These are phyloP conservation scores for Citeromyces matritensis DNA, from an alignment of 805 yeast species.

Conservation along the genomic window DNA sequence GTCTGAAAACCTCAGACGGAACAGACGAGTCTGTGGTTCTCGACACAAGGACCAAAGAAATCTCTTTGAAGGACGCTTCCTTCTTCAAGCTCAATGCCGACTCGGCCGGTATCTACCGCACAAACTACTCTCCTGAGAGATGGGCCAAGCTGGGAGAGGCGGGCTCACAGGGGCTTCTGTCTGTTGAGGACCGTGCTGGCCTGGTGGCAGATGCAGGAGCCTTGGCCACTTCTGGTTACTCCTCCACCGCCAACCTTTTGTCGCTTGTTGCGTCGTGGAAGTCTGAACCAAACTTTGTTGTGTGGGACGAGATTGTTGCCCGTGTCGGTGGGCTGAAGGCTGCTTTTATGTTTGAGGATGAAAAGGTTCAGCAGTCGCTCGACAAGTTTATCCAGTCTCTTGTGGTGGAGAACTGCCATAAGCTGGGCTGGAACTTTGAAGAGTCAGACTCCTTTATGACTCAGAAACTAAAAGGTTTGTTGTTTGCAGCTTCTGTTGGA, in stretches of 20 bases:
- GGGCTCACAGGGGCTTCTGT: slow-evolving; percentile 38
- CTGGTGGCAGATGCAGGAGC: slow-evolving; percentile 70
- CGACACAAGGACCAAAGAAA: slow-evolving; percentile 21
- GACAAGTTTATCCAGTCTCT: slow-evolving; percentile 37
- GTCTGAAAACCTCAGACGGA: slow-evolving; percentile 43
- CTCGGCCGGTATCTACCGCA: slow-evolving; percentile 63
- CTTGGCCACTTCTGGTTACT: slow-evolving; percentile 55
- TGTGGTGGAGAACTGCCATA: slow-evolving; percentile 33
- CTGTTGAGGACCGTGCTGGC: slow-evolving; percentile 69
- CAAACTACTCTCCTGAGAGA: slow-evolving; percentile 54
- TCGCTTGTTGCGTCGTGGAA: slow-evolving; percentile 47
- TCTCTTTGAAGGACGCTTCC: slow-evolving; percentile 26
- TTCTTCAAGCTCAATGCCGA: slow-evolving; percentile 63
- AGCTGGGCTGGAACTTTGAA: slow-evolving; percentile 52
- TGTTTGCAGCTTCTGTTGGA: slow-evolving; percentile 45
- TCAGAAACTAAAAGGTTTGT: slow-evolving; percentile 51
- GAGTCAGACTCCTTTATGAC: slow-evolving; percentile 39
- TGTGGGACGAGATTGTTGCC: slow-evolving; percentile 46
- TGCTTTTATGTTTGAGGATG: slow-evolving; percentile 41
- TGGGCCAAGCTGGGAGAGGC: slow-evolving; percentile 54
- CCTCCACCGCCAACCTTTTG: slow-evolving; percentile 45
- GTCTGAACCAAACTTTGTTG: slow-evolving; percentile 43
- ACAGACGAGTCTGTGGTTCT: slow-evolving; percentile 45
- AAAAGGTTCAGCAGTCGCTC: slow-evolving; percentile 28
- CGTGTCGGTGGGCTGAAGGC: slow-evolving; percentile 31